Conservation (phyloP, 192 early-diverging fungal species). For the Backusella macrospora region DNA sequence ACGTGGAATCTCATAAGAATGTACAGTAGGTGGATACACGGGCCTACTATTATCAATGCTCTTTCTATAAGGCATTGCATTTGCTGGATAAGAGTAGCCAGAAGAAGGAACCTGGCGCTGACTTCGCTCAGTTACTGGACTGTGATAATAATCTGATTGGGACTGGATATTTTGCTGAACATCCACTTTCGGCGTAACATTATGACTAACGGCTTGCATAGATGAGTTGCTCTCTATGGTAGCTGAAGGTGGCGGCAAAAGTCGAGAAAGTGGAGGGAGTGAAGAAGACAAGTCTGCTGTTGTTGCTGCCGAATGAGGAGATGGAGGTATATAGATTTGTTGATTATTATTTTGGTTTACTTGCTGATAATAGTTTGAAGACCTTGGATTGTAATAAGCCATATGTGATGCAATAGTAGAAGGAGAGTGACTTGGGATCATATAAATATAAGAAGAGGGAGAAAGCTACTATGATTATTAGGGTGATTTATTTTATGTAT, state of each 20-base stretch:
- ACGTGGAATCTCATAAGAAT: not conserved
- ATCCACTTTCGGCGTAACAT: slow-evolving; percentile 1
- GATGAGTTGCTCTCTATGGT: not conserved
- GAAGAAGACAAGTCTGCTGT: slow-evolving; percentile 1
- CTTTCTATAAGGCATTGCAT: slow-evolving; percentile 8
- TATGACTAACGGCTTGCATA: not conserved
- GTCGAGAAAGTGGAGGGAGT: slow-evolving; percentile 28
- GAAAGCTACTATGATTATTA: slow-evolving; percentile 13
- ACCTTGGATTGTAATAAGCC: slow-evolving; percentile 8
- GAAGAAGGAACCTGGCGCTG: not conserved
- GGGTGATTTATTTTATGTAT: not conserved
- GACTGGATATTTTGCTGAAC: not conserved
- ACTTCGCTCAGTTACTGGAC: not conserved
- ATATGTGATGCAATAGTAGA: slow-evolving; percentile 22
- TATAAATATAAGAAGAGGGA: slow-evolving; percentile 7
- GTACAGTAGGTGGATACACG: slow-evolving; percentile 6
- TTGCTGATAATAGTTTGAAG: slow-evolving; percentile 18
- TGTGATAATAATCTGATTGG: slow-evolving; percentile 8
- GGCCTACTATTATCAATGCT: slow-evolving; percentile 4
- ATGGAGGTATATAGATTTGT: slow-evolving; percentile 9
- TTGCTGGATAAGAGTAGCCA: not conserved
- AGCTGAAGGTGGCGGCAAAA: slow-evolving; percentile 19
- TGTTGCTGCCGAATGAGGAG: not conserved
- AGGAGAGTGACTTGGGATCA: slow-evolving; percentile 14
- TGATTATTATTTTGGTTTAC: slow-evolving; percentile 6